A percentile compares a stretch with the other conserved stretches of the same genome.
These are phyloP conservation scores for Geotrichum klebahnii DNA, from an alignment of 1,139 yeast genomes.

Conservation along the genomic window DNA sequence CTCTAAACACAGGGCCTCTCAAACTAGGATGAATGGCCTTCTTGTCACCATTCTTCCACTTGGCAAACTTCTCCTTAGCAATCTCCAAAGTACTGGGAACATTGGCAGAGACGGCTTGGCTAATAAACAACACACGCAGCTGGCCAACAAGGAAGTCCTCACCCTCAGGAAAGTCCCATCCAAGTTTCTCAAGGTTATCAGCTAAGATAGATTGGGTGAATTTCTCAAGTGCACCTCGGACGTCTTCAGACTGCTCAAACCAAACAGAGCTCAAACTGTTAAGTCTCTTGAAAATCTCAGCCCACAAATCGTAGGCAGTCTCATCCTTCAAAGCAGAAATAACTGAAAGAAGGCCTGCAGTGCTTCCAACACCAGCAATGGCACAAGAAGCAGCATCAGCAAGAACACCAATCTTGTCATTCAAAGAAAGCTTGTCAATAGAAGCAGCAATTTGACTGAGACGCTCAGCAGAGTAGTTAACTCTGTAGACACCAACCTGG, in stretches of 20 bases:
- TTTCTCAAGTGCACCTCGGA: conserved; percentile 40
- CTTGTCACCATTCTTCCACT: conserved; percentile 41
- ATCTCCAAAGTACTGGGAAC: conserved; percentile 48
- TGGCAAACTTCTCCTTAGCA: conserved; percentile 45
- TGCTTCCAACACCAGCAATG: conserved; percentile 53
- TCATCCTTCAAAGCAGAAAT: conserved; percentile 47
- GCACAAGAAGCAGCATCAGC: conserved; percentile 58
- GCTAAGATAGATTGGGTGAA: conserved; percentile 46
- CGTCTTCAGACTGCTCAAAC: conserved; percentile 44
- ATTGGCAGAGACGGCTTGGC: conserved; percentile 50
- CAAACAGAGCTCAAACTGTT: conserved; percentile 47
- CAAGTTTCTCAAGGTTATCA: conserved; percentile 44
- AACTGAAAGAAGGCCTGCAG: conserved; percentile 50
- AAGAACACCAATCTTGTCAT: conserved; percentile 63
- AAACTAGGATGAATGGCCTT: conserved; percentile 54
- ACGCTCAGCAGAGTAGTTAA: conserved; percentile 53
- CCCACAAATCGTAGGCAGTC: conserved; percentile 61
- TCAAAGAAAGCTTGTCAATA: conserved; percentile 47
- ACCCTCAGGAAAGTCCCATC: conserved; percentile 37
- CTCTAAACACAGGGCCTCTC: conserved; percentile 51
- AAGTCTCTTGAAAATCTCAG: conserved; percentile 50
- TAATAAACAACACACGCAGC: conserved; percentile 51
- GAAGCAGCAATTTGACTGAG: conserved; percentile 41
- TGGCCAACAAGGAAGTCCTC: conserved; percentile 49
- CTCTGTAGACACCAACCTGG: conserved; percentile 63